These are phyloP conservation scores for Raddia distichophylla DNA, from an alignment of 176 grass and related monocot genomes.

Conservation along the genomic window DNA sequence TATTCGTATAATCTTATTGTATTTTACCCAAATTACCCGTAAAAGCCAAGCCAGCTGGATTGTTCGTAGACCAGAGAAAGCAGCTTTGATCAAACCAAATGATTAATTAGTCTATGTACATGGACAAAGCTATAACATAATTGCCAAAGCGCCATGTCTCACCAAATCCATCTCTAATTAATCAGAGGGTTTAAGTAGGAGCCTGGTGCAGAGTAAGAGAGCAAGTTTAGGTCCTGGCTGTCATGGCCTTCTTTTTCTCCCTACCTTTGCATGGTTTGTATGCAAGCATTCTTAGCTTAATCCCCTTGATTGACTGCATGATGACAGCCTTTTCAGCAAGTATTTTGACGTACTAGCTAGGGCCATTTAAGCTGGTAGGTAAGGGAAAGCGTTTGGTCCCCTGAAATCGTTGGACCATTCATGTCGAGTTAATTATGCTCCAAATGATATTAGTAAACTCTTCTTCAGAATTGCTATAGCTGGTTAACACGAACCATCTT, in stretches of 20 bases:
- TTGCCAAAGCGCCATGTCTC: neutral
- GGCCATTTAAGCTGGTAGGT: constrained; percentile 46
- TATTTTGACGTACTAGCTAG: constrained; percentile 47
- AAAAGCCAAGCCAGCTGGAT: constrained; percentile 15
- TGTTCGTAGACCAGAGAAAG: constrained; percentile 7
- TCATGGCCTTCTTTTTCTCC: constrained; percentile 2
- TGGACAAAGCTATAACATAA: constrained; percentile 33
- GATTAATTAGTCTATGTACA: constrained; percentile 40
- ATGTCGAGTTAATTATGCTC: neutral
- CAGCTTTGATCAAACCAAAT: constrained; percentile 22
- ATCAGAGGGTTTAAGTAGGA: constrained; percentile 33
- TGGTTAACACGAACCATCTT: constrained; percentile 6
- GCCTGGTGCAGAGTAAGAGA: constrained; percentile 39
- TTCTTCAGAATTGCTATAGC: neutral
- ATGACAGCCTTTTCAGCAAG: constrained; percentile 32
- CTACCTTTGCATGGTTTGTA: constrained; percentile 20
- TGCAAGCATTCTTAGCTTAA: constrained; percentile 32
- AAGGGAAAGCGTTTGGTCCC: constrained; percentile 56
- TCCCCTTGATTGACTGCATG: constrained; percentile 34
- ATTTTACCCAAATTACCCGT: neutral
- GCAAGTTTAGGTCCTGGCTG: constrained; percentile 28
- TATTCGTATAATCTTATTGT: neutral
- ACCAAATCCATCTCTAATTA: constrained; percentile 15
- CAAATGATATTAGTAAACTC: neutral
- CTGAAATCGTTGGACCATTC: constrained; percentile 35